Base-by-base conservation (phyloP, 768 basidiomycete genomes). In the Panellus pusillus region DNA sequence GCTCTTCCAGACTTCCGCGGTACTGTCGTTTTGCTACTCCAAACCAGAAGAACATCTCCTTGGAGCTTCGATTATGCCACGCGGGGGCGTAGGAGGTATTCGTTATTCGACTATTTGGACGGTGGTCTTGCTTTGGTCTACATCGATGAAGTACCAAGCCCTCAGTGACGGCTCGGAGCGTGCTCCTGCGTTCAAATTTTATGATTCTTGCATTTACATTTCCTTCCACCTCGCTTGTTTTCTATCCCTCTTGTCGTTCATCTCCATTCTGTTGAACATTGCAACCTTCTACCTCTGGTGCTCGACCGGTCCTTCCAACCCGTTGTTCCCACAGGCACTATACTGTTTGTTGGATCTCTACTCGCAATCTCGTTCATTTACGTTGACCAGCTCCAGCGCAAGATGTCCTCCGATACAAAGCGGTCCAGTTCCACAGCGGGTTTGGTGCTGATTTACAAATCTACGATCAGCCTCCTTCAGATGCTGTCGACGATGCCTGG, bases 401-500 rank as follows among this genome's bases (percentile, higher is more conserved):
- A 35, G 42, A 54, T 46, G 59, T 47, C 17, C 39, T 66, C 13
- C 48, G 52, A 31, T 64, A 64, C 57, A 55, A 59, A 47, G 20
- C 41, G 24, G 56, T 62, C 42, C 64, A 63, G 51, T 64, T 66
- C 37, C 62, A 63, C 54, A 63, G 59, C 45, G 60, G 64, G 7
- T 60, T 61, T 24, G 62, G 61, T 11, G 15, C 31, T 14, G 54
- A 64, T 44, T 13, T 62, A 27, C 57, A 55, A 4, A 55, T 62
- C 28, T 66, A 61, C 35, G 59, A 63, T 42, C 58, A 54, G 14
- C 45, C 50, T 9, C 65, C 65, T n/a, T 63, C 63, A 20, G 62
- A 62, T 37, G 61, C 55, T 32, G 62, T 64, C 2, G 65, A 66
- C 47, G 41, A 58, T n/a, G 65, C 65, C 1, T 66, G 65, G 65